Evolutionary conservation across 768 basidiomycete species (phyloP).

Genomic region (Hypholoma sublateritium): DNA sequence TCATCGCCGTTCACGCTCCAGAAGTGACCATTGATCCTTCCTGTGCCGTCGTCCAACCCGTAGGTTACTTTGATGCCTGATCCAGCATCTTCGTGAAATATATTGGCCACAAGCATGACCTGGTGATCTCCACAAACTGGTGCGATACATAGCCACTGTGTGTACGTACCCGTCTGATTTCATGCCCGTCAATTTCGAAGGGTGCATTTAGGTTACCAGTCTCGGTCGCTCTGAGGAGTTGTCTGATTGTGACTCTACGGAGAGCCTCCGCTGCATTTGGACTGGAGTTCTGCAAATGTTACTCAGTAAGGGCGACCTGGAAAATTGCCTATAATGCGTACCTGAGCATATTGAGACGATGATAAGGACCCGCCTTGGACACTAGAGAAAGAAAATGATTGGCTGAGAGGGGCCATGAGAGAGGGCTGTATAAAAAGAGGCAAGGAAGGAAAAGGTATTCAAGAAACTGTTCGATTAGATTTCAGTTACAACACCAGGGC

Average conservation of each 20-base stretch:
- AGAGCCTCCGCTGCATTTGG: slow-evolving; percentile 12
- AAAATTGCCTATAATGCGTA: background rate
- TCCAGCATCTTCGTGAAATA: slow-evolving; percentile 1
- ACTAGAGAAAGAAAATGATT: slow-evolving; percentile 10
- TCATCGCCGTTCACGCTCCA: slow-evolving; percentile 1
- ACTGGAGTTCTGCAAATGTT: slow-evolving; percentile 6
- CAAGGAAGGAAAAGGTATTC: background rate
- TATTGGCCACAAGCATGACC: slow-evolving; percentile 23
- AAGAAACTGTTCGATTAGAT: too few species aligned
- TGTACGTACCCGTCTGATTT: slow-evolving; percentile 15
- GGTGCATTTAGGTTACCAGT: background rate
- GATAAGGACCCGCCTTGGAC: background rate
- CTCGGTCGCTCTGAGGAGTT: slow-evolving; percentile 14
- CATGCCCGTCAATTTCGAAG: slow-evolving; percentile 12
- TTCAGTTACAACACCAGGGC: too few species aligned
- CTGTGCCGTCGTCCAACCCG: slow-evolving; percentile 31
- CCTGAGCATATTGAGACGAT: slow-evolving; percentile 4
- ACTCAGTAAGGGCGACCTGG: background rate
- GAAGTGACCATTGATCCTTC: slow-evolving; percentile 21
- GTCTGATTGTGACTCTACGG: slow-evolving; percentile 19
- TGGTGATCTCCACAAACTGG: slow-evolving; percentile 4
- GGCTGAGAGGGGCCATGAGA: slow-evolving; percentile 4
- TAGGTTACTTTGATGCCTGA: slow-evolving; percentile 8
- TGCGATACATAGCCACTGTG: background rate
- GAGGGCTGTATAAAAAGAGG: background rate